These are phyloP conservation scores for Spizellomyces punctatus DNA, from an alignment of 192 early-diverging fungal genomes.

Conservation along the genomic window DNA sequence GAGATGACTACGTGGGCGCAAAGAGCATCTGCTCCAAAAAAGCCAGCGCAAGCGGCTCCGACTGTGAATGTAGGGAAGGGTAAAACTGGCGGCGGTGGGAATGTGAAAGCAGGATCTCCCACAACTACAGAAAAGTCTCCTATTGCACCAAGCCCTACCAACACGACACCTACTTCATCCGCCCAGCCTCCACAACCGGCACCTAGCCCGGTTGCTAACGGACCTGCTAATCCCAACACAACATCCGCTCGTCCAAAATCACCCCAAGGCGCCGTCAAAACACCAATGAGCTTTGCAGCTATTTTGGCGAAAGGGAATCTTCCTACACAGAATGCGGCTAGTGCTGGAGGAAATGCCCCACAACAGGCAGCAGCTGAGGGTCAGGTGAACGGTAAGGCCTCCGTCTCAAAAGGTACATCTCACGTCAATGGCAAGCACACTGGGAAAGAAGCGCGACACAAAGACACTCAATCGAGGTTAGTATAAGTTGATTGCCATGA, in stretches of 20 bases:
- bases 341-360: neutral
- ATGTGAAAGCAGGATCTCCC: neutral
- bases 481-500: neutral
- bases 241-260: neutral
- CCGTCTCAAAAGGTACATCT: neutral
- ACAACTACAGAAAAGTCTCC: neutral
- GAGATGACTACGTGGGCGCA: conserved; percentile 10
- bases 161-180: neutral
- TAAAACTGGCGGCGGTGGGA: neutral
- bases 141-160: no score
- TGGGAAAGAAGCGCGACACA: neutral
- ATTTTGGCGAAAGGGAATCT: neutral
- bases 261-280: no score
- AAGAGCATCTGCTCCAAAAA: conserved; percentile 20
- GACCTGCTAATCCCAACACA: neutral
- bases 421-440: neutral
- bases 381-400: neutral
- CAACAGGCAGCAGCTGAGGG: neutral
- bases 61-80: neutral
- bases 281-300: neutral
- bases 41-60: neutral
- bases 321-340: no score
- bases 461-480: neutral
- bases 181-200: conserved; percentile 1
- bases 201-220: neutral